Evolutionary conservation across 2,329 filamentous ascomycete genomes (phyloP), one percentile per base, ranked within the genome.

Genomic region (Xylaria sp.): DNA sequence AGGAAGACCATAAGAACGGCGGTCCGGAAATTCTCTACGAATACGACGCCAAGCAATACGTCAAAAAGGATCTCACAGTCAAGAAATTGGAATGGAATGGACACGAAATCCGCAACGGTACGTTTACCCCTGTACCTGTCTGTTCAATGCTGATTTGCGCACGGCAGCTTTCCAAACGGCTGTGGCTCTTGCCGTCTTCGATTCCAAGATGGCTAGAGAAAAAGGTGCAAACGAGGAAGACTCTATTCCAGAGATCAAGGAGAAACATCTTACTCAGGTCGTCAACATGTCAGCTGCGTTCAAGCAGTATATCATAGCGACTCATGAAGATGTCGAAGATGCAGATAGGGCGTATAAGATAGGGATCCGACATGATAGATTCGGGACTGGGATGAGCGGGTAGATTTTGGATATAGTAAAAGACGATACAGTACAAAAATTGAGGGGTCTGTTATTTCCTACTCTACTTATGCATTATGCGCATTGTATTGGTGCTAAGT

Each of bases 131-230:
- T 43, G 4, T 31, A 36, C 23, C 1, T 43, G 2, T 33, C 20
- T 43, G 6, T 31, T 41, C 33, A 15, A 41, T 28, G 28, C 28
- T 28, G 28, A 28, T 28, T 28, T 28, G 28, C 28, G 28, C 28
- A 28, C 28, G 28, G 3, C 18, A 69, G 71, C 67, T 36, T 70
- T 72, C 25, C 69, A 71, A 68, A 66, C 69, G 1, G 67, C 71
- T 3, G 71, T 70, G 33, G 64, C 71, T 9, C 64, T 72, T 10
- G 71, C 71, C 15, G 43, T 67, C 18, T 67, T 67, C 25, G 62
- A 69, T 39, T 62, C 64, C 10, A 62, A 64, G 48, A 23, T 39
- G 12, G 64, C 64, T 31, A 57, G 57, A 31, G 61, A 65, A 25
- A 70, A 52, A n/a, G 64, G 52, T 5, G 64, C 49, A 1, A 9